Percentiles rank a stretch among this genome's conserved stretches.
These are phyloP conservation scores for Colletotrichum horii DNA, from an alignment of 2,329 filamentous ascomycete genomes.

Conservation along the genomic window DNA sequence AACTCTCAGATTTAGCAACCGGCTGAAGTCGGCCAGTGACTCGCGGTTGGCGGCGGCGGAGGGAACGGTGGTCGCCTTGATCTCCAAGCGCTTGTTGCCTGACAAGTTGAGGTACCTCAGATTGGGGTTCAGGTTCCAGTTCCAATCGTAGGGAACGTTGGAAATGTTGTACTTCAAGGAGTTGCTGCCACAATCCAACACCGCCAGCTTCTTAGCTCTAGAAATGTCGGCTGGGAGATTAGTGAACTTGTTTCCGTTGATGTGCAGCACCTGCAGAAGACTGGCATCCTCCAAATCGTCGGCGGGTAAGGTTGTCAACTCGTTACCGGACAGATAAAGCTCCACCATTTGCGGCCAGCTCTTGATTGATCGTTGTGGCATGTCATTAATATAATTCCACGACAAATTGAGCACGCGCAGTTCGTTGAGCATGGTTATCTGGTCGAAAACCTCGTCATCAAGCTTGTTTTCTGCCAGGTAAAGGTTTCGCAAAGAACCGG, in stretches of 20 bases:
- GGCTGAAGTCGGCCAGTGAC: slow-evolving; percentile 88
- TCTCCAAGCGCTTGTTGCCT: slow-evolving; percentile 94
- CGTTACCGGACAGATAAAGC: slow-evolving; percentile 93
- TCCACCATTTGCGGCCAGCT: slow-evolving; percentile 91
- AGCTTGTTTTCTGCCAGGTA: slow-evolving; percentile 93
- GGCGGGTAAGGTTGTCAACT: slow-evolving; percentile 86
- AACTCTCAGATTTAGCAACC: slow-evolving; percentile 81
- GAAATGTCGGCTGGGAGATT: slow-evolving; percentile 94
- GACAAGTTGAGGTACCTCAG: slow-evolving; percentile 95
- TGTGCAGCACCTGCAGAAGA: slow-evolving; percentile 85
- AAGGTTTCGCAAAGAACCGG: slow-evolving; percentile 80
- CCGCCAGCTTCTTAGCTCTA: slow-evolving; percentile 88
- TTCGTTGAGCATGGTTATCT: slow-evolving; percentile 82
- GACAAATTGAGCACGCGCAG: slow-evolving; percentile 89
- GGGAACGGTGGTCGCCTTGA: slow-evolving; percentile 70
- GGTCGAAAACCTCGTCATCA: slow-evolving; percentile 93
- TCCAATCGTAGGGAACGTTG: slow-evolving; percentile 99
- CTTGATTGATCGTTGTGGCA: slow-evolving; percentile 86
- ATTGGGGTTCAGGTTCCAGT: slow-evolving; percentile 98
- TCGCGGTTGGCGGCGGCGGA: slow-evolving; percentile 62
- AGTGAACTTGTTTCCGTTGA: slow-evolving; percentile 98
- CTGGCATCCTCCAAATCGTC: slow-evolving; percentile 93
- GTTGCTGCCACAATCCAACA: slow-evolving; percentile 95
- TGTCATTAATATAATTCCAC: slow-evolving; percentile 92
- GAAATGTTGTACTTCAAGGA: slow-evolving; percentile 97